Conservation (phyloP, 805 yeast genomes). For the Zygotorulaspora chibaensis region DNA sequence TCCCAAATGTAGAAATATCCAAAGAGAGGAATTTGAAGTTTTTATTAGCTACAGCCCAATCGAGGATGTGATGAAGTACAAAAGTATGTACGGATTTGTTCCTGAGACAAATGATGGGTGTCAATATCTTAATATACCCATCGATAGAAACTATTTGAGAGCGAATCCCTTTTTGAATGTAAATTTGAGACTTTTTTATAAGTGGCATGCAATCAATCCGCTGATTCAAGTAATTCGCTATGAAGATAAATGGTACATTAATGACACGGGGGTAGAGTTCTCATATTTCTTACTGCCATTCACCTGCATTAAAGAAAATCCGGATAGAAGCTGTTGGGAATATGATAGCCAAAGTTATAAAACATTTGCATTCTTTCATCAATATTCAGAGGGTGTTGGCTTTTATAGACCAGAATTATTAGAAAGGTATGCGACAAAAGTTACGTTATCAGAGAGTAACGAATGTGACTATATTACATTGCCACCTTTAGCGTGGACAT, state of each 20-base stretch:
- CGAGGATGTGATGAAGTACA: constrained; percentile 41
- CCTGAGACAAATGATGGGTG: constrained; percentile 30
- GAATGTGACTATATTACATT: constrained; percentile 14
- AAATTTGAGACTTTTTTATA: constrained; percentile 29
- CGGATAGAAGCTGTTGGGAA: constrained; percentile 10
- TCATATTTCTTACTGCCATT: constrained; percentile 21
- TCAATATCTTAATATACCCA: constrained; percentile 17
- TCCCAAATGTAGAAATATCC: constrained; percentile 1
- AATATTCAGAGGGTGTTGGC: background rate
- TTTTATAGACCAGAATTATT: background rate
- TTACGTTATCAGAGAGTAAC: constrained; percentile 8
- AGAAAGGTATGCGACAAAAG: constrained; percentile 5
- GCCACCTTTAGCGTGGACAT: constrained; percentile 24
- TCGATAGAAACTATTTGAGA: constrained; percentile 18
- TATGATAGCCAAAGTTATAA: constrained; percentile 11
- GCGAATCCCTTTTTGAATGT: constrained; percentile 1
- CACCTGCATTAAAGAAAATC: constrained; percentile 2
- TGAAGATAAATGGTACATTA: constrained; percentile 22
- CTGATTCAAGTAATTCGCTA: constrained; percentile 38
- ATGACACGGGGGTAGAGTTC: constrained; percentile 15
- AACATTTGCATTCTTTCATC: constrained; percentile 11
- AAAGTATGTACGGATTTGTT: constrained; percentile 44
- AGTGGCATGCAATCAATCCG: constrained; percentile 39
- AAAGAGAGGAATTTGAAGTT: constrained; percentile 33
- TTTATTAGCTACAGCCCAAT: constrained; percentile 43